Conservation (phyloP, 202 grass and related monocot genomes). For the Digitaria exilis region DNA sequence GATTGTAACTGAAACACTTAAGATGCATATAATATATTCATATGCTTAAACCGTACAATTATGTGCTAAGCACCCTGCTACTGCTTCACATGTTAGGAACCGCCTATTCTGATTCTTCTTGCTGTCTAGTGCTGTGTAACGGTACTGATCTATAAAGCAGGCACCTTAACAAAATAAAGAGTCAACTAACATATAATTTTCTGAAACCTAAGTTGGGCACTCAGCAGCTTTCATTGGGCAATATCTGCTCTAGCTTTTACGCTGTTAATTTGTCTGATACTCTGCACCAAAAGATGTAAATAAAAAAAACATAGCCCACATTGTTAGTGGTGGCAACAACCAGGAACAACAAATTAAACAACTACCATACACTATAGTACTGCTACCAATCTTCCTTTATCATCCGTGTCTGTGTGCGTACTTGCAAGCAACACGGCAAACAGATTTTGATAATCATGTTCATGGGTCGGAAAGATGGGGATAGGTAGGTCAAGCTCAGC, state of each 20-base stretch:
- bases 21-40: neutral
- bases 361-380: neutral
- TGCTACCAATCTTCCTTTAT: neutral
- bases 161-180: neutral
- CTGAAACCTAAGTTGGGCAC: conserved; percentile 24
- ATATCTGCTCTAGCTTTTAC: conserved; percentile 36
- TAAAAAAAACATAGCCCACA: neutral
- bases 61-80: conserved; percentile 1
- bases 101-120: conserved; percentile 23
- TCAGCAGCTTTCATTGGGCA: conserved; percentile 44
- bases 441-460: conserved; percentile 21
- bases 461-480: conserved; percentile 40
- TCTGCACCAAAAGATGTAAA: neutral
- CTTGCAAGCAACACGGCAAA: conserved; percentile 30
- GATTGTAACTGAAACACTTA: neutral
- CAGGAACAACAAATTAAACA: conserved; percentile 35
- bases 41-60: conserved; percentile 31
- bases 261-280: conserved; percentile 19
- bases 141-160: neutral
- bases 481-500: conserved; percentile 37
- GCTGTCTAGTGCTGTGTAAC: conserved; percentile 19
- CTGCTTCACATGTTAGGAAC: conserved; percentile 22
- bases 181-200: conserved; percentile 33
- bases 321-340: conserved; percentile 40
- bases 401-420: conserved; percentile 7